Percentiles rank a stretch among this genome's conserved stretches.
phyloP scores from a whole-genome alignment of 2,329 filamentous ascomycete species.

The Cryphonectria nitschkei region DNA sequence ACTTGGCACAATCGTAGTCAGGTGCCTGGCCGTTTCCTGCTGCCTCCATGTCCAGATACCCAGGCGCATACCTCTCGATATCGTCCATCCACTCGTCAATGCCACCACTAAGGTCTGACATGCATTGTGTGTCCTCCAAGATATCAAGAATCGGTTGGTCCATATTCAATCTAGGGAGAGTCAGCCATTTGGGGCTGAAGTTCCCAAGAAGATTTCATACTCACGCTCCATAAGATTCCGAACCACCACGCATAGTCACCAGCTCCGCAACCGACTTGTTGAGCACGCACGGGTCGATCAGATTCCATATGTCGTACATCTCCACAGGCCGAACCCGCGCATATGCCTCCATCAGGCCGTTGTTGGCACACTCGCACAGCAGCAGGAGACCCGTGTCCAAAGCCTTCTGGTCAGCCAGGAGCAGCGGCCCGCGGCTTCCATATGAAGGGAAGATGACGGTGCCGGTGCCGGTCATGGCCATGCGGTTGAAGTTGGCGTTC shows the following conservation, averaged over 20 bases:
- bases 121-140: constrained; percentile 1
- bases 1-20: constrained; percentile 6
- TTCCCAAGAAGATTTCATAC: not conserved
- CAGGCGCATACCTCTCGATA: constrained; percentile 19
- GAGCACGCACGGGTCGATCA: not conserved
- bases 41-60: constrained; percentile 9
- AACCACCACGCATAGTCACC: not conserved
- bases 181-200: not conserved
- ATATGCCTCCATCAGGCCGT: not conserved
- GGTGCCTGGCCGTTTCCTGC: not conserved
- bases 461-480: constrained; percentile 7
- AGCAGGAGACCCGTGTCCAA: constrained; percentile 8
- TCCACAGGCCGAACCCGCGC: not conserved
- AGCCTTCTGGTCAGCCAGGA: constrained; percentile 4
- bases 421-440: not conserved
- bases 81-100: constrained; percentile 18
- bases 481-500: constrained; percentile 3
- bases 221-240: not conserved
- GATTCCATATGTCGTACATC: constrained; percentile 1
- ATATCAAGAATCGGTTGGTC: constrained; percentile 5
- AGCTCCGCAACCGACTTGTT: constrained; percentile 4
- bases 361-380: constrained; percentile 2
- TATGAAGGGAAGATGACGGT: not conserved
- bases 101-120: not conserved
- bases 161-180: not conserved